These are phyloP conservation scores for Candida boidinii DNA, from an alignment of 805 yeast species.

Conservation along the genomic window DNA sequence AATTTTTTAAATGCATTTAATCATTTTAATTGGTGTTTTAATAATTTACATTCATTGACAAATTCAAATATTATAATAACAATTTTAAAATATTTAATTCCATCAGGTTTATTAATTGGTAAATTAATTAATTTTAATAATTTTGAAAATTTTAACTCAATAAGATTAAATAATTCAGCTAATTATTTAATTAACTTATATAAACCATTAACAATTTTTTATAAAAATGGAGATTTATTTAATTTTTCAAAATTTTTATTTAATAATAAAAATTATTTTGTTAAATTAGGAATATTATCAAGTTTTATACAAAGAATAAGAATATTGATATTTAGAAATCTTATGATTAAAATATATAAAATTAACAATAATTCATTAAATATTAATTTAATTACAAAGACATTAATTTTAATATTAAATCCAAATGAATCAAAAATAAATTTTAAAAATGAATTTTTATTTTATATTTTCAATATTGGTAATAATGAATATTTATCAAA, in stretches of 20 bases:
- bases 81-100: conserved; percentile 40
- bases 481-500: conserved; percentile 11
- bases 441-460: conserved; percentile 10
- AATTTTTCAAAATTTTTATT: conserved; percentile 25
- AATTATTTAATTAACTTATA: conserved; percentile 24
- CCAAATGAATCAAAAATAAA: conserved; percentile 3
- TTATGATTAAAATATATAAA: conserved; percentile 16
- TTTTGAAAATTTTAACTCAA: conserved; percentile 1
- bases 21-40: conserved; percentile 44
- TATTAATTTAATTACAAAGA: conserved; percentile 15
- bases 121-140: conserved; percentile 31
- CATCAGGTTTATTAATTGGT: conserved; percentile 45
- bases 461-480: too few species aligned
- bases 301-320: conserved; percentile 37
- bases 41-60: conserved; percentile 21
- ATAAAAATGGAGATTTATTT: conserved; percentile 34
- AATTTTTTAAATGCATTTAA: conserved; percentile 36
- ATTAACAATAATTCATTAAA: conserved; percentile 7
- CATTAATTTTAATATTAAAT: conserved; percentile 16
- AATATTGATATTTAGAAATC: conserved; percentile 37
- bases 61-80: conserved; percentile 23
- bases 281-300: conserved; percentile 28
- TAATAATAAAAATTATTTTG: conserved; percentile 30
- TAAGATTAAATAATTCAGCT: not conserved
- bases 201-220: conserved; percentile 25